These are phyloP conservation scores for Aspergillus alliaceus DNA, from an alignment of 2,329 filamentous ascomycete genomes.

Conservation along the genomic window DNA sequence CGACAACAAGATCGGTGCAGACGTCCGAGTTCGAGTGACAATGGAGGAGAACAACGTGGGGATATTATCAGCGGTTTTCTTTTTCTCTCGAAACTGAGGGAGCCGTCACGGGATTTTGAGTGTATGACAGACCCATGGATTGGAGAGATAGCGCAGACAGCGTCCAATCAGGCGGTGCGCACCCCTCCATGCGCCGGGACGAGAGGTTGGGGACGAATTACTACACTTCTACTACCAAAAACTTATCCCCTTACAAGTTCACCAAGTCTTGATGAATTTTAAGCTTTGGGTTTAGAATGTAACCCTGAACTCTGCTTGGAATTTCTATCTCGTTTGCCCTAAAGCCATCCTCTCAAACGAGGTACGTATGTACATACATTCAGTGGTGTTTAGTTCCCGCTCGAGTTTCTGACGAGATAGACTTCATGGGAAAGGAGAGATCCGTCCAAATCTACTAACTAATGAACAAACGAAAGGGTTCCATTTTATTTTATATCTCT, in stretches of 20 bases:
- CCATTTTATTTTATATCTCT: not conserved
- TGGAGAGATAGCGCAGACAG: not conserved
- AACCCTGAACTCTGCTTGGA: not conserved
- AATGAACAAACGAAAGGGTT: not conserved
- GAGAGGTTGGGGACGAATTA: slow-evolving; percentile 29
- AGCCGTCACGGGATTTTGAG: slow-evolving; percentile 7
- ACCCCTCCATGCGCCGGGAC: slow-evolving; percentile 39
- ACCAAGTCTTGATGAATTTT: not conserved
- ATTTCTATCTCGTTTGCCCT: not conserved
- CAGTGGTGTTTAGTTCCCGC: not conserved
- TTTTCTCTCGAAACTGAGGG: not conserved
- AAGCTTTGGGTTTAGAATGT: not conserved
- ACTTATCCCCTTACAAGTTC: too few species aligned
- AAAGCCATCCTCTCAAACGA: too few species aligned
- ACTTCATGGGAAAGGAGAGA: not conserved
- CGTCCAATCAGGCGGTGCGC: slow-evolving; percentile 35
- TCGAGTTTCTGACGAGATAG: not conserved
- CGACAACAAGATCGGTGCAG: slow-evolving; percentile 10
- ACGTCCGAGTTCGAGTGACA: not conserved
- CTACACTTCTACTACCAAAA: slow-evolving; percentile 13
- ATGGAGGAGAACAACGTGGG: slow-evolving; percentile 1
- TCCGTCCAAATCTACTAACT: not conserved
- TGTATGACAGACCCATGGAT: slow-evolving; percentile 20
- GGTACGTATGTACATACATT: not conserved
- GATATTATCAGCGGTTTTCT: not conserved